Conservation (phyloP, 768 basidiomycete genomes). For the Lactifluus rugatus region DNA sequence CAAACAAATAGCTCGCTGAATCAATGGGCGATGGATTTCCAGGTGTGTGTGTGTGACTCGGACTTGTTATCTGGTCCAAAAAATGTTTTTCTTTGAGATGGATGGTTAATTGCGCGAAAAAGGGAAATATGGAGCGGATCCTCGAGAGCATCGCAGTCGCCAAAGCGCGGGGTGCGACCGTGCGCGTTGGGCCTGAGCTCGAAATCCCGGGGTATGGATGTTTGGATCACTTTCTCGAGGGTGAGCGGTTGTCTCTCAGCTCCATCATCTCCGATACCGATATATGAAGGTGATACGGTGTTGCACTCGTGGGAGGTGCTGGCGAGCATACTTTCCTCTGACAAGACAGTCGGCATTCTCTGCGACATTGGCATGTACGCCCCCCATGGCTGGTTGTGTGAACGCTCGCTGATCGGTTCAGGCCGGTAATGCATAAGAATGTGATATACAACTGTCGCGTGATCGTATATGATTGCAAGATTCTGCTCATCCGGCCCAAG, state of each 20-base stretch:
- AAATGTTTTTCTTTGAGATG: neutral
- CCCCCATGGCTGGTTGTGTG: too few relatives aligned
- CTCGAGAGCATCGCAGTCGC: constrained; percentile 80
- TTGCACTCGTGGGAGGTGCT: constrained; percentile 98
- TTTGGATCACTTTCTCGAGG: constrained; percentile 95
- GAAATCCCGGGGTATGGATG: constrained; percentile 99
- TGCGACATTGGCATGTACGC: constrained; percentile 92
- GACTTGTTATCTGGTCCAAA: neutral
- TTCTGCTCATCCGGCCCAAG: constrained; percentile 92
- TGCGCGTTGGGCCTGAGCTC: constrained; percentile 93
- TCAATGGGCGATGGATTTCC: constrained; percentile 96
- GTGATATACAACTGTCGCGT: constrained; percentile 96
- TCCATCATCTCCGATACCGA: too few relatives aligned
- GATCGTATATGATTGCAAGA: constrained; percentile 76
- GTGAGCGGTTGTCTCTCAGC: constrained; percentile 29
- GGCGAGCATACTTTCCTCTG: constrained; percentile 76
- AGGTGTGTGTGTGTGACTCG: constrained; percentile 38
- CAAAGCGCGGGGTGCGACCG: constrained; percentile 76
- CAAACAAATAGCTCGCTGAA: constrained; percentile 65
- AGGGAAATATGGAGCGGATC: constrained; percentile 94
- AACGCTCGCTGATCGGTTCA: constrained; percentile 25
- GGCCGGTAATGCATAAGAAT: constrained; percentile 97
- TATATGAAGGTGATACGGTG: constrained; percentile 73
- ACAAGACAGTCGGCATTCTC: constrained; percentile 73
- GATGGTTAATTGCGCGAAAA: neutral